Base-by-base conservation (phyloP, 176 grass and related monocot species). In the Musa acuminata region DNA sequence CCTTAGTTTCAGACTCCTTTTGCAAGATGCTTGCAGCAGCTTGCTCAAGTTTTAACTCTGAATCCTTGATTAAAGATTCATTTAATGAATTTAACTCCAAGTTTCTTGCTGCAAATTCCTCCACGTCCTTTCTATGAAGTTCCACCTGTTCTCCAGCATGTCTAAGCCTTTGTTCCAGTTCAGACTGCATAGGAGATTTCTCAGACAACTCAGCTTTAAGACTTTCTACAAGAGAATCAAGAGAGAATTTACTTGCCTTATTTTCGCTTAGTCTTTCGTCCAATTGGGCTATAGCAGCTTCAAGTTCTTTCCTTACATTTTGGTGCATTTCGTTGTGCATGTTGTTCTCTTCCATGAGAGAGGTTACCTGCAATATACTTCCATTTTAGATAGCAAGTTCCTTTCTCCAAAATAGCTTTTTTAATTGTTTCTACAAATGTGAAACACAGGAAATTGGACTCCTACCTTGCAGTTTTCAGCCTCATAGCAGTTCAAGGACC, bases 151-250 rank as follows among this genome's bases (percentile, higher is more conserved):
- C 86, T 67, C 86, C 83, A 35, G 86, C 76, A 82, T 79, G 88
- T 84, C 85, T 88, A 74, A 91, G 76, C 59, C 94, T 88, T 59
- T 79, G 85, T 80, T 99, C 82, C 13, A 99, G 86, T 82, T 93
- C 88, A 13, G 79, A 73, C 73, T 99, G 77, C 62, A 83, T 83
- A 86, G 82, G 85, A 71, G 87, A 91, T 84, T 82, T 99, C 19
- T 94, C 82, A 51, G 69, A 58, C 11, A 72, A 51, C 10, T 80
- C 68, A 19, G 54, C 48, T 27, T 80, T 80, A 49, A 80, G 43
- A 63, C n/a, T 80, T 80, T 80, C 57, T 55, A 80, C 43, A 52
- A 63, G 67, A 72, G 55, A 43, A 63, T 21, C 49, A 22, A 80
- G 54, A 22, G 78, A 80, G 10, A 72, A 2, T 72, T 80, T 69